phyloP scores from a whole-genome alignment of 305 asterid genomes.

The Fraxinus velutina region DNA sequence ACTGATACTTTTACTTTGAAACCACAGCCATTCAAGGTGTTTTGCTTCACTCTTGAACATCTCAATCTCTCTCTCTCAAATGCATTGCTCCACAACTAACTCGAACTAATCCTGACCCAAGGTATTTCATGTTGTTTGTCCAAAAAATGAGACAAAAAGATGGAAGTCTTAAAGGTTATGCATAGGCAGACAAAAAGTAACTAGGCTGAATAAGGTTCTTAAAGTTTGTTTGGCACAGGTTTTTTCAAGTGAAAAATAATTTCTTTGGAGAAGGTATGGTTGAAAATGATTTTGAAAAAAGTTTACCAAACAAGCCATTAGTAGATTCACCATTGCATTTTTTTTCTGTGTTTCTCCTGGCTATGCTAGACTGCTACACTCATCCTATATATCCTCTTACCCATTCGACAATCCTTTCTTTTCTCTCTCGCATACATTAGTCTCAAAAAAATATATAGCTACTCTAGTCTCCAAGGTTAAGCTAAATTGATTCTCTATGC shows the following conservation, averaged over 20 bases:
- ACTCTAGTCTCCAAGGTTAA: background rate
- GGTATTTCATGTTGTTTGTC: background rate
- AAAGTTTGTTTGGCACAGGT: background rate
- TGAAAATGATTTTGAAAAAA: background rate
- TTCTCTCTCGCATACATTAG: background rate
- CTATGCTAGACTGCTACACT: background rate
- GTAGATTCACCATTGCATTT: background rate
- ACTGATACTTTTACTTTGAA: background rate
- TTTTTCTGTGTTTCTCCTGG: background rate
- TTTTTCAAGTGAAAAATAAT: background rate
- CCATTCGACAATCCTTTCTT: background rate
- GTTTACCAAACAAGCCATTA: background rate
- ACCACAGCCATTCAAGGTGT: background rate
- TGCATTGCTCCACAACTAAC: background rate
- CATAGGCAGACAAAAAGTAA: background rate
- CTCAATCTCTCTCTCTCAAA: background rate
- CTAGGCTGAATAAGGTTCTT: background rate
- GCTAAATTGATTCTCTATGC: background rate
- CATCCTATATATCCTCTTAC: background rate
- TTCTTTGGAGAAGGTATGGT: background rate
- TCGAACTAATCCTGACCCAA: background rate
- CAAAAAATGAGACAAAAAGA: background rate
- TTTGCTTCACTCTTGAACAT: background rate
- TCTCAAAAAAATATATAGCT: background rate
- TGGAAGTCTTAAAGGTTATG: background rate